Evolutionary conservation across 1,139 yeast species (phyloP).

Genomic region (Suhomyces coccinellae): DNA sequence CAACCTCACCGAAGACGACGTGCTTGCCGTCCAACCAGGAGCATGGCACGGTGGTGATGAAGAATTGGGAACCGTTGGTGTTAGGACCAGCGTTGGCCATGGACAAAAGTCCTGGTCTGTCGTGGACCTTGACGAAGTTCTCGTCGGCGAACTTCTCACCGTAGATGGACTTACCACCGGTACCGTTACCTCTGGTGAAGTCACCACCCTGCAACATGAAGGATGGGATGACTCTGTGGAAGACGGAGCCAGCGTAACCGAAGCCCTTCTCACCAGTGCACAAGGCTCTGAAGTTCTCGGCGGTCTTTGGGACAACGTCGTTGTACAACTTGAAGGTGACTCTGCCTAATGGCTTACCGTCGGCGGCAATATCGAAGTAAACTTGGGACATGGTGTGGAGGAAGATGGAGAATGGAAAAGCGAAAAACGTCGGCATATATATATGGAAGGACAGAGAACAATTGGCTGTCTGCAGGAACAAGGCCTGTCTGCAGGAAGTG

Average conservation of each 20-base stretch:
- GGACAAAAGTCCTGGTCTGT: slow-evolving; percentile 90
- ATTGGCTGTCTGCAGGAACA: background rate
- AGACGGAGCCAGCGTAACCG: slow-evolving; percentile 86
- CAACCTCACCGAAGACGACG: slow-evolving; percentile 98
- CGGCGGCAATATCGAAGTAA: slow-evolving; percentile 75
- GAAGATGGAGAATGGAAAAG: background rate
- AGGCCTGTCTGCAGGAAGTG: slow-evolving; percentile 4
- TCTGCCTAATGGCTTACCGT: slow-evolving; percentile 68
- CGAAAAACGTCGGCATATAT: slow-evolving; percentile 4
- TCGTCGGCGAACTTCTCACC: slow-evolving; percentile 95
- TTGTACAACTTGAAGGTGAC: slow-evolving; percentile 81
- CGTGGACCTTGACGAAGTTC: slow-evolving; percentile 85
- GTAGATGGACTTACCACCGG: slow-evolving; percentile 99
- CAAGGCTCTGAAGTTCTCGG: slow-evolving; percentile 97
- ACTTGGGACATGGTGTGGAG: slow-evolving; percentile 52
- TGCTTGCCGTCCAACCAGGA: slow-evolving; percentile 99
- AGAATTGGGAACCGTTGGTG: slow-evolving; percentile 99
- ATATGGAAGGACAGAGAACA: slow-evolving; percentile 2
- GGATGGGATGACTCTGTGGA: slow-evolving; percentile 98
- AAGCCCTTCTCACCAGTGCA: slow-evolving; percentile 97
- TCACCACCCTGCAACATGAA: slow-evolving; percentile 99
- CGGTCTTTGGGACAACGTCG: slow-evolving; percentile 96
- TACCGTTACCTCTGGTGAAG: slow-evolving; percentile 90
- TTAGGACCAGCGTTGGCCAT: slow-evolving; percentile 99
- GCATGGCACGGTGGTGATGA: slow-evolving; percentile 93